A percentile compares a stretch with the other conserved stretches of the same genome.
phyloP scores from a whole-genome alignment of 148 eudicot genomes.

The Diospyros kaki region DNA sequence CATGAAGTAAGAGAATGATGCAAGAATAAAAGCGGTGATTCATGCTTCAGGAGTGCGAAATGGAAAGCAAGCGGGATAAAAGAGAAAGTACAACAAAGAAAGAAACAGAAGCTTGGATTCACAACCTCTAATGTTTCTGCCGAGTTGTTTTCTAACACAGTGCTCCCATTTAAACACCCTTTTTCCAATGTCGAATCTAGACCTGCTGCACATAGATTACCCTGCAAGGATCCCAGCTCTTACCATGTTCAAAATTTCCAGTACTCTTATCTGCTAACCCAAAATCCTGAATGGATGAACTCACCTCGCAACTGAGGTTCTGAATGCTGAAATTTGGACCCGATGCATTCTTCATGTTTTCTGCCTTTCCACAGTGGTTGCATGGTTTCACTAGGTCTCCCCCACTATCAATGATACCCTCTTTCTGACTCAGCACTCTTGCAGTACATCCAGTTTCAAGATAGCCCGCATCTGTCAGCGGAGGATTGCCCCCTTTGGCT shows the following conservation, averaged over 20 bases:
- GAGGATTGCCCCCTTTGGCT: slow-evolving; percentile 6
- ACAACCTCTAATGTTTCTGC: slow-evolving; percentile 56
- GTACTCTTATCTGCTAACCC: slow-evolving; percentile 34
- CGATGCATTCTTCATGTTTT: slow-evolving; percentile 11
- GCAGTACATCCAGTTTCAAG: slow-evolving; percentile 23
- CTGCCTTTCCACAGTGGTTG: slow-evolving; percentile 21
- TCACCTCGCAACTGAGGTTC: slow-evolving; percentile 46
- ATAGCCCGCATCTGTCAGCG: slow-evolving; percentile 14
- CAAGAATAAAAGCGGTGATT: not conserved
- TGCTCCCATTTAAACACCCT: slow-evolving; percentile 35
- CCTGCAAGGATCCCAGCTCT: slow-evolving; percentile 61
- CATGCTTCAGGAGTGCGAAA: not conserved
- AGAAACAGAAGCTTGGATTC: slow-evolving; percentile 16
- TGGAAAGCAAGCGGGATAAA: not conserved
- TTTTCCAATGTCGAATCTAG: slow-evolving; percentile 25
- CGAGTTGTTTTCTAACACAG: slow-evolving; percentile 42
- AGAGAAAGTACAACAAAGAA: not conserved
- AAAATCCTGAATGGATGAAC: slow-evolving; percentile 46
- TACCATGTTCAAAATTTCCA: slow-evolving; percentile 40
- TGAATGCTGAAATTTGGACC: slow-evolving; percentile 27
- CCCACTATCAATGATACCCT: slow-evolving; percentile 24
- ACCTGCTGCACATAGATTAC: slow-evolving; percentile 30
- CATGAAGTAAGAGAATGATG: slow-evolving; percentile 4
- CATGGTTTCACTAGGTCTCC: slow-evolving; percentile 25
- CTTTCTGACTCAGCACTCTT: slow-evolving; percentile 26